Percentiles rank a stretch among this genome's conserved stretches.
Evolutionary conservation across 495 filamentous ascomycete species (phyloP).

Genomic region (Cryomyces minteri): DNA sequence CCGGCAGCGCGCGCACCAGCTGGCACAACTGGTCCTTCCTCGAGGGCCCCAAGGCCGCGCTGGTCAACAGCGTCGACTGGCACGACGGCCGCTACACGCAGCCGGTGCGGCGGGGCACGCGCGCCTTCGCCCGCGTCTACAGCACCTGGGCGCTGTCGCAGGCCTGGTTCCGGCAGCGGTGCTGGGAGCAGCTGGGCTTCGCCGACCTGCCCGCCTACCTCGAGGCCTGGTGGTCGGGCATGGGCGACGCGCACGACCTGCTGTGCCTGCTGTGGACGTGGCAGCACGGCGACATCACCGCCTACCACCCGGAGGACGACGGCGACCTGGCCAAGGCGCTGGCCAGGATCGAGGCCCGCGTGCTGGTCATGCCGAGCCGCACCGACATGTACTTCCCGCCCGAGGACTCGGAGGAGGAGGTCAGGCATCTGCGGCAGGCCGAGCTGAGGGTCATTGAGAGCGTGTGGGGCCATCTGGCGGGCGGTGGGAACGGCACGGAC

Average conservation of each 20-base stretch:
- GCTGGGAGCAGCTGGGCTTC: constrained; percentile 21
- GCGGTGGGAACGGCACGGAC: constrained; percentile 19
- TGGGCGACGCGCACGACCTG: constrained; percentile 26
- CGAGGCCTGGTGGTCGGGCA: constrained; percentile 12
- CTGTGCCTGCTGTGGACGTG: constrained; percentile 24
- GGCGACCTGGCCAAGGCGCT: constrained; percentile 23
- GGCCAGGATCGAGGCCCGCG: constrained; percentile 18
- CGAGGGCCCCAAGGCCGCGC: constrained; percentile 26
- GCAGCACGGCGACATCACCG: constrained; percentile 25
- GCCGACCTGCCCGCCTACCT: constrained; percentile 21
- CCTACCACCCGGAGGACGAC: constrained; percentile 13
- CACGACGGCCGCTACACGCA: constrained; percentile 18
- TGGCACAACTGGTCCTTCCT: constrained; percentile 29
- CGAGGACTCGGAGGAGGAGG: constrained; percentile 25
- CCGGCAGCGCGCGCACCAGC: constrained; percentile 23
- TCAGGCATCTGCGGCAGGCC: constrained; percentile 20
- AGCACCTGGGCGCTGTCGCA: constrained; percentile 24
- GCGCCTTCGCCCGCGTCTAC: constrained; percentile 27
- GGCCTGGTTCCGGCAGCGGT: constrained; percentile 24
- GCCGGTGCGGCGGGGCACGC: constrained; percentile 15
- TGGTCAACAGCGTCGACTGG: constrained; percentile 25
- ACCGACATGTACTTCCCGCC: constrained; percentile 30
- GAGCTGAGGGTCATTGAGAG: constrained; percentile 22
- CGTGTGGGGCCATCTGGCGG: constrained; percentile 30
- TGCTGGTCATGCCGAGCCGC: constrained; percentile 26